Evolutionary conservation across 2,329 filamentous ascomycete genomes (phyloP).

Genomic region (Xylariaceae sp.): DNA sequence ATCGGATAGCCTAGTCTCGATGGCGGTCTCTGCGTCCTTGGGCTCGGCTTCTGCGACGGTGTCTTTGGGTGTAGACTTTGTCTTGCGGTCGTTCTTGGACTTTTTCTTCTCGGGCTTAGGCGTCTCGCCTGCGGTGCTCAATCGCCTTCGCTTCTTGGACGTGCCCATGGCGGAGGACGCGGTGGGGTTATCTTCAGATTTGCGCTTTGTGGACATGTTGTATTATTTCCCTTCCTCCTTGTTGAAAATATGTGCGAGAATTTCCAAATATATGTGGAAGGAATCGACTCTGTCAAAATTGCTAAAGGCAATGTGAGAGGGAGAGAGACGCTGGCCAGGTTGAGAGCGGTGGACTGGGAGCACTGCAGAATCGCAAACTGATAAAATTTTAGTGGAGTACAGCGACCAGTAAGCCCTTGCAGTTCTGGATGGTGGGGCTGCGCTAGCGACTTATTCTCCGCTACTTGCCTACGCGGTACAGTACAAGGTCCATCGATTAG

Average conservation of each 20-base stretch:
- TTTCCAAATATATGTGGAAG: no score
- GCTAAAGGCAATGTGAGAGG: no score
- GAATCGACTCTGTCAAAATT: no score
- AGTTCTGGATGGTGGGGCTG: no score
- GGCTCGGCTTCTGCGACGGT: slow-evolving; percentile 1
- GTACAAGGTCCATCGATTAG: no score
- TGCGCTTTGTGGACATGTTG: slow-evolving; percentile 34
- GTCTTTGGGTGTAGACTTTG: slow-evolving; percentile 11
- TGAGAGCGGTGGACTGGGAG: slow-evolving; percentile 9
- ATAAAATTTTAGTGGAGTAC: slow-evolving; percentile 52
- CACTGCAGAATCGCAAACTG: no score
- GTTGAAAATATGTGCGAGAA: no score
- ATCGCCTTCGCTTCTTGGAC: slow-evolving; percentile 34
- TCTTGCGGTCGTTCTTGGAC: slow-evolving; percentile 23
- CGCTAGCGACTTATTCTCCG: no score
- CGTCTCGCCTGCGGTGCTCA: slow-evolving; percentile 20
- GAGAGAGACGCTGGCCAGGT: no score
- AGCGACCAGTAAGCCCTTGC: slow-evolving; percentile 25
- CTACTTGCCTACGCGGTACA: no score
- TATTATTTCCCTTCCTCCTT: not conserved
- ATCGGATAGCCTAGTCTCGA: slow-evolving; percentile 7
- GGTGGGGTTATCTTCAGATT: slow-evolving; percentile 31
- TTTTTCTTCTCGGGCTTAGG: slow-evolving; percentile 24
- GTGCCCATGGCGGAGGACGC: slow-evolving; percentile 13
- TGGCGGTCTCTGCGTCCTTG: slow-evolving; percentile 6